A percentile compares a stretch with the other conserved stretches of the same genome.
Evolutionary conservation across 1,139 yeast genomes (phyloP).

Genomic region (Blastobotrys elegans): DNA sequence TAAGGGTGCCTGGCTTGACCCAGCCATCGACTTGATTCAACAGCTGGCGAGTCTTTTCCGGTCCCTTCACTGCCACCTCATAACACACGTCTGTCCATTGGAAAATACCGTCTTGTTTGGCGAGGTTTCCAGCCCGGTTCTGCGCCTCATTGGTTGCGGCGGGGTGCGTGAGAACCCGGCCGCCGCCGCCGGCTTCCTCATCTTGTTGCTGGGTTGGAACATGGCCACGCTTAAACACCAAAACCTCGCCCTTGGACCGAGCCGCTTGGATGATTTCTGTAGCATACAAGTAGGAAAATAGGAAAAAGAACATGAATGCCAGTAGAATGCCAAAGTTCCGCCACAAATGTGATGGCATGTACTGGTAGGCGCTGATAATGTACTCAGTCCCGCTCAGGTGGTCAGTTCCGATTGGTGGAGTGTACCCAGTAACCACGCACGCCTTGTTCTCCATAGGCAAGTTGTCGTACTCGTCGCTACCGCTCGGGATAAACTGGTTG

Average conservation of each 20-base stretch:
- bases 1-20: slow-evolving; percentile 56
- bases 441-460: slow-evolving; percentile 38
- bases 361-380: slow-evolving; percentile 43
- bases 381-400: slow-evolving; percentile 57
- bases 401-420: slow-evolving; percentile 39
- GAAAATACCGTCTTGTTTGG: too few relatives aligned
- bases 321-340: slow-evolving; percentile 72
- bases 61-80: slow-evolving; percentile 58
- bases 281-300: slow-evolving; percentile 49
- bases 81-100: slow-evolving; percentile 79
- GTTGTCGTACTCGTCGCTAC: slow-evolving; percentile 41
- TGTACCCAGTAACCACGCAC: slow-evolving; percentile 53
- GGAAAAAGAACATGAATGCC: slow-evolving; percentile 53
- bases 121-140: slow-evolving; percentile 22
- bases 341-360: slow-evolving; percentile 64
- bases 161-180: slow-evolving; percentile 8
- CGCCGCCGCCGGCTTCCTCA: slow-evolving; percentile 19
- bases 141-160: slow-evolving; percentile 14
- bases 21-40: slow-evolving; percentile 56
- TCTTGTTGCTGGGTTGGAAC: slow-evolving; percentile 28
- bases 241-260: slow-evolving; percentile 77
- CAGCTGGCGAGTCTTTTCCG: slow-evolving; percentile 40
- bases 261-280: slow-evolving; percentile 69
- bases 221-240: slow-evolving; percentile 55
- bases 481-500: slow-evolving; percentile 47